Conservation (phyloP, 805 yeast species). For the Candida manassasensis region DNA sequence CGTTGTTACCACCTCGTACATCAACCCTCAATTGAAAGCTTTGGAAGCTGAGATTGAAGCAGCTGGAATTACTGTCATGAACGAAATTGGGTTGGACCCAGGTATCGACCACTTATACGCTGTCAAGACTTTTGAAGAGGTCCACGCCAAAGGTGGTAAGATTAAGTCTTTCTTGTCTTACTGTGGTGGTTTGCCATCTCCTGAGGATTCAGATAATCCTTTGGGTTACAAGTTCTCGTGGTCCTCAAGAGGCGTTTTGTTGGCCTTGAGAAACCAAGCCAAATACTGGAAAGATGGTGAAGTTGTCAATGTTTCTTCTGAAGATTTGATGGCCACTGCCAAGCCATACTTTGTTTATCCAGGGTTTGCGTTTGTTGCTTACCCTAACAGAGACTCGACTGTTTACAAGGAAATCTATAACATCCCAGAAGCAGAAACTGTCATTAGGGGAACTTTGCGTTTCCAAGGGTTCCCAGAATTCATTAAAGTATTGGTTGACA, state of each 20-base stretch:
- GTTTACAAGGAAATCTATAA: conserved; percentile 84
- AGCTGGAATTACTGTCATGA: conserved; percentile 97
- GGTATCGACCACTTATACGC: conserved; percentile 99
- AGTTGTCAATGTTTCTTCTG: conserved; percentile 73
- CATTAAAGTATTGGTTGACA: conserved; percentile 88
- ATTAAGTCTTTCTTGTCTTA: conserved; percentile 89
- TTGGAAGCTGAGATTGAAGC: conserved; percentile 82
- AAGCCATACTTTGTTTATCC: conserved; percentile 94
- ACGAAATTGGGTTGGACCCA: conserved; percentile 98
- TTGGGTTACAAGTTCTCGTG: conserved; percentile 98
- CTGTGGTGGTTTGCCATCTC: conserved; percentile 99
- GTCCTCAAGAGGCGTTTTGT: conserved; percentile 96
- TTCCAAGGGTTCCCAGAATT: conserved; percentile 99
- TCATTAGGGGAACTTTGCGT: conserved; percentile 94
- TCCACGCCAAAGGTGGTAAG: conserved; percentile 86
- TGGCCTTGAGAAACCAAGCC: conserved; percentile 93
- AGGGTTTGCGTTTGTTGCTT: conserved; percentile 89
- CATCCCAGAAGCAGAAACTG: conserved; percentile 97
- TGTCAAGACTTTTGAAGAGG: conserved; percentile 96
- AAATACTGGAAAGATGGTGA: conserved; percentile 84
- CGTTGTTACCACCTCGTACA: conserved; percentile 93
- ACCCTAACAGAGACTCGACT: conserved; percentile 98
- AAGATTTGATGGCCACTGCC: conserved; percentile 92
- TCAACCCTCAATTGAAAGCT: conserved; percentile 84
- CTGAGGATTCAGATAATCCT: conserved; percentile 96